These are phyloP conservation scores for Penicillium flavigenum DNA, from an alignment of 495 filamentous ascomycete genomes.

Conservation along the genomic window DNA sequence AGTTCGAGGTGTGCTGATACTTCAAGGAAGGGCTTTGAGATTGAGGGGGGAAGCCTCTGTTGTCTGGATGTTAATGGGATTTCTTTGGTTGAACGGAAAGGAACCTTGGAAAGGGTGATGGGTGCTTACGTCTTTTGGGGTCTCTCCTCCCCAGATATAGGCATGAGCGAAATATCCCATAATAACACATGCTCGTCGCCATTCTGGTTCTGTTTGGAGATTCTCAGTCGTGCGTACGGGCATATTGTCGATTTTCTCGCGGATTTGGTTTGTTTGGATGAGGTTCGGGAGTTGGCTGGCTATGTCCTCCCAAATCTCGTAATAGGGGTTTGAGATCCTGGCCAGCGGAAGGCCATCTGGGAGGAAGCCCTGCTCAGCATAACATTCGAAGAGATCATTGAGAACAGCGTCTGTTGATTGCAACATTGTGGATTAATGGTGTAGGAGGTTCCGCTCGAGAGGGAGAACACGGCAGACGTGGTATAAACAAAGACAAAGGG, in stretches of 20 bases:
- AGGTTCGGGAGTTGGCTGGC: constrained; percentile 72
- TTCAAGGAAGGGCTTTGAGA: constrained; percentile 76
- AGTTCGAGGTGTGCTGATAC: constrained; percentile 80
- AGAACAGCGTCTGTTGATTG: constrained; percentile 65
- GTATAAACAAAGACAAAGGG: not conserved
- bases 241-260: constrained; percentile 69
- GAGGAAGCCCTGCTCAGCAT: constrained; percentile 83
- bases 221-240: constrained; percentile 73
- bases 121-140: constrained; percentile 64
- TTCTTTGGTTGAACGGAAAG: not conserved
- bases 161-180: constrained; percentile 85
- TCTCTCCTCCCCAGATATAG: constrained; percentile 93
- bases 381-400: constrained; percentile 52
- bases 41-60: constrained; percentile 74
- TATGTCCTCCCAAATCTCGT: constrained; percentile 83
- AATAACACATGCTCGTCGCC: constrained; percentile 84
- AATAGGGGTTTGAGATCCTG: constrained; percentile 76
- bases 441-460: constrained; percentile 3
- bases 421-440: constrained; percentile 57
- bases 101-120: not conserved
- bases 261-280: constrained; percentile 71
- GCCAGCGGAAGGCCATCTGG: constrained; percentile 73
- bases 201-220: constrained; percentile 77
- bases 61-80: not conserved
- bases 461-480: not conserved